Base-by-base conservation (phyloP, 495 filamentous ascomycete genomes). In the Ascodesmis nigricans region DNA sequence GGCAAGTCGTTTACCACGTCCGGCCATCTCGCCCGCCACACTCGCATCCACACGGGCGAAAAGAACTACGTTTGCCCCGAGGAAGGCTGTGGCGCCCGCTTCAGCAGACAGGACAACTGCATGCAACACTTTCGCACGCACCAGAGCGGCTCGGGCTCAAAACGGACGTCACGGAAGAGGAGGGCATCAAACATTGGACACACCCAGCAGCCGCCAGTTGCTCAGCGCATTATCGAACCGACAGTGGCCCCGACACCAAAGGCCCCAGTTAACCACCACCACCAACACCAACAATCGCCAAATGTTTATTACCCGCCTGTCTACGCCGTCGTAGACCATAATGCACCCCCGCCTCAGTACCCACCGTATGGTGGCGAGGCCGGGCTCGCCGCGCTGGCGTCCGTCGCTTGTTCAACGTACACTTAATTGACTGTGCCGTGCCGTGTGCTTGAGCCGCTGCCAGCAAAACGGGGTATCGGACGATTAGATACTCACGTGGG, bases 81-180 rank as follows among this genome's bases (percentile, higher is more conserved):
- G 38, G 33, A 50, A 3, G 62, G 60, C 21, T 95, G 84, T 60
- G 67, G 73, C 53, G 92, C 92, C 57, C 79, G 79, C 30, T 95
- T 95, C 50, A 92, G 87, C 3, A 72, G 84, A 28, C 81, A 87
- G 49, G 84, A 95, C 58, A 95, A 95, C 57, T 93, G 93, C 78
- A 92, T 92, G 62, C 84, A 95, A 47, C 84, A 95, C 49, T 73
- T 80, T 33, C 70, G 83, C 31, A 95, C 87, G 0, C 84, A 95
- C 54, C 71, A 61, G 54, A 71, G 39, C 23, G 47, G 47, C 7
- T 46, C 47, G 7, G 47, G 42, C 1, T 47, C 35, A 26, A 51
- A 51, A 33, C 42, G 47, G 10, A 43, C 47, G 10, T 39, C 47
- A 16, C 39, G 47, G 39, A 50, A 42, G 36, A 40, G 47, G 31